Base-by-base conservation (phyloP, 1,139 yeast genomes). In the Debaryomyces subglobosus region DNA sequence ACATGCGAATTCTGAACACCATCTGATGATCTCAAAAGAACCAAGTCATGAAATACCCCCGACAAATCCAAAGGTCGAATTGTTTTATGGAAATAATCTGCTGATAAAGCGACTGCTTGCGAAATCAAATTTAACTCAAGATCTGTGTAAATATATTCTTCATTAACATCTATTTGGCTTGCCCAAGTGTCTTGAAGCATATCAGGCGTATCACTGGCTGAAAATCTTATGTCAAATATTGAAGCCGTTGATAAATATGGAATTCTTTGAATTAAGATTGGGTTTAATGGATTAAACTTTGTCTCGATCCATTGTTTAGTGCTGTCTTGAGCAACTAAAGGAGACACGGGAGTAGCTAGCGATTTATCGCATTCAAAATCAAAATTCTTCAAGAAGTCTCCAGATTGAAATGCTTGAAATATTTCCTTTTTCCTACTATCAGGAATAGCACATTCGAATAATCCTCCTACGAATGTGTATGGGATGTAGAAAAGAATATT, bases 381-480 rank as follows among this genome's bases (percentile, higher is more conserved):
- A 38, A 62, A 53, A 4, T 57, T 55, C 23, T 57, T 52, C 23
- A 66, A 43, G 15, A 61, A 53, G 12, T 62, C 60, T 6, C 49
- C 44, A 2, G 57, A 39, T 2, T 50, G 44, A 24, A 64, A 54
- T 10, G 52, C 52, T 37, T 57, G 53, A 27, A 67, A 57, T 2
- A 66, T 50, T 33, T 58, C 48, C 12, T 46, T 47, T 45, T 60
- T 68, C 55, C 34, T 52, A 48, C 50, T 63, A 6, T 54, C 50
- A 2, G 72, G 60, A 1, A 78, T 53, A 2, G 76, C 69, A 57
- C 89, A 84, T 53, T 77, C 77, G 60, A 76, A 87, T 6, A 87
- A 55, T 0, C 85, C 92, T 5, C 95, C 95, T 1, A 87, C 81
- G 63, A 81, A 77, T 0, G 86, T 77, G 39, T 74, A 70, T 0